Conservation (phyloP, 306 rosid species). For the Medicago arabica region DNA sequence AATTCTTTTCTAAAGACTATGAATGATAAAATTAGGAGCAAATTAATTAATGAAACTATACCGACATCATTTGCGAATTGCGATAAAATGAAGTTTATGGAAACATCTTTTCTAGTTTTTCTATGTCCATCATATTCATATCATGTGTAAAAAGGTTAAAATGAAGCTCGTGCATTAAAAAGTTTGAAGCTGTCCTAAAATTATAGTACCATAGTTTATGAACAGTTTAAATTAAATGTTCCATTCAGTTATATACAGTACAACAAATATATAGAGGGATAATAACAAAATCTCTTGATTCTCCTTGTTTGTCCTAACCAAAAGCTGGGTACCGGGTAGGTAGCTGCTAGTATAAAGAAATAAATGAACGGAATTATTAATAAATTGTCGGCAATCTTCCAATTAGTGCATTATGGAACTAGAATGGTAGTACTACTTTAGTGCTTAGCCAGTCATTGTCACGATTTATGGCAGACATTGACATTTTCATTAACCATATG, state of each 20-base stretch:
- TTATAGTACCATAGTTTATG: no score
- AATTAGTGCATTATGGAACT: neutral
- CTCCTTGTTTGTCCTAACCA: neutral
- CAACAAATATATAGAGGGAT: no score
- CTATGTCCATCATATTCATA: neutral
- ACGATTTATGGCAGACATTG: conserved; percentile 44
- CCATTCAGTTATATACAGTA: no score
- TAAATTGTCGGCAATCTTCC: conserved; percentile 43
- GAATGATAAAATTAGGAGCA: neutral
- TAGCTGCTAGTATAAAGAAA: neutral
- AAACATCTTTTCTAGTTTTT: neutral
- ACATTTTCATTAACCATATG: neutral
- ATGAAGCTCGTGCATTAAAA: neutral
- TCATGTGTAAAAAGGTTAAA: neutral
- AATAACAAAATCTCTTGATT: neutral
- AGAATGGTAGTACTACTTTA: neutral
- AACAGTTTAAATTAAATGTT: neutral
- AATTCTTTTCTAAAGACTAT: neutral
- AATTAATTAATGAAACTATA: neutral
- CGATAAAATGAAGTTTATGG: neutral
- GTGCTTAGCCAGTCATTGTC: conserved; percentile 33
- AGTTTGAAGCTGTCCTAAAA: no score
- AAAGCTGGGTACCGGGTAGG: neutral
- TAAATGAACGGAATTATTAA: neutral
- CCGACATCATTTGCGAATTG: neutral